Base-by-base conservation (phyloP, 768 basidiomycete species). In the Rhodotorula graminis region DNA sequence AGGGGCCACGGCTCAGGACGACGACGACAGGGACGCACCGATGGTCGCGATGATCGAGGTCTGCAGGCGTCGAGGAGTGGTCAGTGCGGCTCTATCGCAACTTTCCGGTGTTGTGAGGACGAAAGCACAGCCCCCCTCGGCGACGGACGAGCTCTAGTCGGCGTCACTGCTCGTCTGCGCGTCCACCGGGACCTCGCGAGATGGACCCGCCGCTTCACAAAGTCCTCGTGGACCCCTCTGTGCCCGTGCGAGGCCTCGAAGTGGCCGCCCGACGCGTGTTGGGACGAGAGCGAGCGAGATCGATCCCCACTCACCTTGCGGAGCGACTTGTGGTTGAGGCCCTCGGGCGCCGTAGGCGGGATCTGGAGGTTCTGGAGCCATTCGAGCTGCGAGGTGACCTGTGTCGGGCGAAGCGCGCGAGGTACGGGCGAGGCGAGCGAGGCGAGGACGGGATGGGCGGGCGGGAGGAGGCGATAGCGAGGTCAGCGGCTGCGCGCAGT, bases 11-110 rank as follows among this genome's bases (percentile, higher is more conserved):
- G 19, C 49, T 15, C 15, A 6, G n/a, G 21, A 27, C 8, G 55
- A 31, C 11, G 58, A 18, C 15, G 33, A 47, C 16, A 16, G 37
- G 2, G 19, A 50, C n/a, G 62, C 68, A 90, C 95, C 96, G 80
- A 99, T 99, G 77, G 96, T 99, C 71, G 94, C 95, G 82, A 99
- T 98, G 83, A 99, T 98, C 71, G 91, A 86, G 23, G 93, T 96
- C 96, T 99, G 71, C 7, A 14, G 4, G 15, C 52, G 8, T 19
- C 18, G 1, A 21, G 23, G 29, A 4, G 21, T 0, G 5, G 57
- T 66, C 57, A 66, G 65, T 21, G n/a, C 8, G 31, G 40, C 18
- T 10, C 7, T 44, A 3, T 10, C 3, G 19, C 6, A 23, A 12
- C 15, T 9, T 37, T n/a, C 9, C 23, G 12, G 23, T 16, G 1